Conservation (phyloP, 306 rosid species). For the Spatholobus suberectus region DNA sequence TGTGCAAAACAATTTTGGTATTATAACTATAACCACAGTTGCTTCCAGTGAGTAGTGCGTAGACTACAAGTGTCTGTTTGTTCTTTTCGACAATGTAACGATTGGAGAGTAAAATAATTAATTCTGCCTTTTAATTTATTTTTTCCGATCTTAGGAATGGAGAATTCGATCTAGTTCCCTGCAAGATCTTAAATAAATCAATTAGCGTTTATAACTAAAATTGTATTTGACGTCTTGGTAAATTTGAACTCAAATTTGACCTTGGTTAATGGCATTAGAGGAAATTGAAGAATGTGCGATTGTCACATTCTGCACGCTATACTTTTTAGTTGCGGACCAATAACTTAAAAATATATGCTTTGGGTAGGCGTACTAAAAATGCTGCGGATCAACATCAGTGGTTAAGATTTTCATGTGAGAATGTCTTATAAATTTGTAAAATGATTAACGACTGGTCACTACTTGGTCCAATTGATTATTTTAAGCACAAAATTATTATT, state of each 20-base stretch:
- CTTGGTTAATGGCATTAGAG: background rate
- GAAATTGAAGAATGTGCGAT: slow-evolving; percentile 2
- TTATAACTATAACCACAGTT: background rate
- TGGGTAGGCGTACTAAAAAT: slow-evolving; percentile 16
- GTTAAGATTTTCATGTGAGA: slow-evolving; percentile 33
- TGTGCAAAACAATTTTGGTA: background rate
- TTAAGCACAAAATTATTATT: slow-evolving; percentile 6
- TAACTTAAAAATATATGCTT: slow-evolving; percentile 1
- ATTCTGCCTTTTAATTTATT: background rate
- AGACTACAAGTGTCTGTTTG: slow-evolving; percentile 5
- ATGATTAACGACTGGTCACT: slow-evolving; percentile 31
- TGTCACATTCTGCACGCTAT: slow-evolving; percentile 26
- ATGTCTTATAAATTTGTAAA: slow-evolving; percentile 36
- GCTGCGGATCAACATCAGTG: background rate
- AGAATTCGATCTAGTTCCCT: background rate
- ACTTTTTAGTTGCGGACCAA: slow-evolving; percentile 11
- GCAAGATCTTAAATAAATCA: background rate
- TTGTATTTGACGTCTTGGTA: background rate
- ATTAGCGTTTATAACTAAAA: background rate
- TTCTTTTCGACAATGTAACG: slow-evolving; percentile 16
- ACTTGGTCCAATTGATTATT: slow-evolving; percentile 27
- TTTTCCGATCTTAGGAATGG: background rate
- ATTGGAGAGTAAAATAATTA: background rate
- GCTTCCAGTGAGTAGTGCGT: background rate
- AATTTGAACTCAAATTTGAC: slow-evolving; percentile 13